Evolutionary conservation across 257 asterid genomes (phyloP), one percentile per base, ranked within the genome.

Genomic region (Cynanchum wilfordii): DNA sequence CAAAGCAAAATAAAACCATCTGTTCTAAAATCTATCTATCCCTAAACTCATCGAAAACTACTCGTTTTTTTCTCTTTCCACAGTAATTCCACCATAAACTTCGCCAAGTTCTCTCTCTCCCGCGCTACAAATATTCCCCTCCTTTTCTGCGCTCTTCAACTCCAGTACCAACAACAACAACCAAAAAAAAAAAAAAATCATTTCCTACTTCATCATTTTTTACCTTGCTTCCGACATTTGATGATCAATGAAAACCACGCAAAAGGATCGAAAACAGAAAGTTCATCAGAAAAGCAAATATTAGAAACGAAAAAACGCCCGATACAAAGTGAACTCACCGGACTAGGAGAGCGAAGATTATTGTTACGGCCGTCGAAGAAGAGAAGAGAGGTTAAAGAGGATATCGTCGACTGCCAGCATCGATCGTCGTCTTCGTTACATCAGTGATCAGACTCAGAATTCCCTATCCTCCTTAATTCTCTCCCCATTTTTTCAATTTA

Each of bases 401-500:
- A 27, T 55, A 63, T n/a, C 38, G 49, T 73, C 76, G 36, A 62
- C 47, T 69, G 54, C 64, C 25, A 60, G 25, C 19, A 42, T 7
- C 57, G 52, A 49, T 73, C 52, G 22, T 73, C 76, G 54, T 62
- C 70, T 12, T 33, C 70, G 10, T 73, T 54, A 73, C 59, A 54
- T 54, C 59, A 54, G 12, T 54, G 59, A 50, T 63, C 45, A 27
- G 22, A 7, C 22, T 25, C 30, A 47, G 33, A 66, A 58, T 58
- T 16, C 45, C 27, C 74, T 10, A 29, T 47, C 44, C 36, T 40
- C 45, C 45, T 40, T 40, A 40, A 40, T 49, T 54, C 10, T 33
- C 4, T 15, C 5, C 19, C 55, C 4, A 7, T 27, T 5, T 22
- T 27, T 5, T 7, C 52, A 36, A 51, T 17, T 51, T 51, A 1